Conservation (phyloP, 495 filamentous ascomycete species). For the Trichoderma erinaceum region DNA sequence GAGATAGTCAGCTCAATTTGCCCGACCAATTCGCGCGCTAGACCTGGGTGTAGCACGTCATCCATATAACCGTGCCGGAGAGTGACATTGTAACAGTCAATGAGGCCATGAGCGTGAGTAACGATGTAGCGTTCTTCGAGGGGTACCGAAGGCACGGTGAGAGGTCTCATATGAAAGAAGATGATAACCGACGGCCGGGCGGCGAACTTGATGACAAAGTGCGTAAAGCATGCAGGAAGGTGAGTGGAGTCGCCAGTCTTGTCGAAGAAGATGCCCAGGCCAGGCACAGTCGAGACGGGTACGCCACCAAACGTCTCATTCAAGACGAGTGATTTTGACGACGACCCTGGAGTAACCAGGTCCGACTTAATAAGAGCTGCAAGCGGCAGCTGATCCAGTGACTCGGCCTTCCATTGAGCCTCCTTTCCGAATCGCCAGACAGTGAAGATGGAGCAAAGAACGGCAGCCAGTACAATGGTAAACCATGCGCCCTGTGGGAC, state of each 20-base stretch:
- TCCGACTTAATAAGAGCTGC: constrained; percentile 36
- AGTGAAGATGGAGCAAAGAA: constrained; percentile 55
- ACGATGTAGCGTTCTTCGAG: constrained; percentile 37
- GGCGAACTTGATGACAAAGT: constrained; percentile 58
- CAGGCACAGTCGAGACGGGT: constrained; percentile 39
- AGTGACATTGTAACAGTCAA: constrained; percentile 58
- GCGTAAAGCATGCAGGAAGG: constrained; percentile 41
- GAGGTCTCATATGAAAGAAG: constrained; percentile 58
- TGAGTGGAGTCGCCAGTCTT: constrained; percentile 55
- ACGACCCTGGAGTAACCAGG: constrained; percentile 16
- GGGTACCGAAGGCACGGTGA: constrained; percentile 45
- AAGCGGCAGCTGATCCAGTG: constrained; percentile 49
- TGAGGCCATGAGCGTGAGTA: constrained; percentile 36
- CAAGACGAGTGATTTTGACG: constrained; percentile 24
- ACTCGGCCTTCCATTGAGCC: constrained; percentile 64
- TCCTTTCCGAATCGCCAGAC: constrained; percentile 73
- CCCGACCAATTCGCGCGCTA: constrained; percentile 39
- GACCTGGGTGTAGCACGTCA: constrained; percentile 55
- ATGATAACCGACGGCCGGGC: constrained; percentile 51
- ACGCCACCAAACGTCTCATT: constrained; percentile 40
- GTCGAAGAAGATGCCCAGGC: constrained; percentile 61
- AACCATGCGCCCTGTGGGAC: constrained; percentile 72
- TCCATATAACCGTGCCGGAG: constrained; percentile 68
- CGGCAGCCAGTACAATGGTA: constrained; percentile 54
- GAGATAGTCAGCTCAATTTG: background rate